A percentile compares a stretch with the other conserved stretches of the same genome.
Evolutionary conservation across 1,284 basidiomycete genomes (phyloP).

Genomic region (Acaromyces ingoldii): DNA sequence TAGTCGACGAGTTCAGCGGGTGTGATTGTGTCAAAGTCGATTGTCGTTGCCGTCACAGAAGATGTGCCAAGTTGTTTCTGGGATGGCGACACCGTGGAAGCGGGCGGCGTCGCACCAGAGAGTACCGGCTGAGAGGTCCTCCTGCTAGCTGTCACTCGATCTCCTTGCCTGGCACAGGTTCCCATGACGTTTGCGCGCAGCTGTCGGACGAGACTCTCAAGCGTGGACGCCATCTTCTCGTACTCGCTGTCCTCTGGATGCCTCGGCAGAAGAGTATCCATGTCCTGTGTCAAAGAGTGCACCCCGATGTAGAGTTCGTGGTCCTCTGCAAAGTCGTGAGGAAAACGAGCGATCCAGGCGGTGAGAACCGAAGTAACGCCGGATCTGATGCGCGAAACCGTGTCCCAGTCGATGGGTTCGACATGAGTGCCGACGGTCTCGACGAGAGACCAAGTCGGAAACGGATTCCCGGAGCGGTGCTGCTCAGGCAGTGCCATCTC

Average conservation of each 20-base stretch:
- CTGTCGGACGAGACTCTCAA: slow-evolving; percentile 21
- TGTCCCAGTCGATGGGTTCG: slow-evolving; percentile 40
- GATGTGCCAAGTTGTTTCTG: too few species aligned
- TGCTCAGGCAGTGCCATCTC: slow-evolving; percentile 34
- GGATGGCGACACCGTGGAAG: too few species aligned
- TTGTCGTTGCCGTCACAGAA: slow-evolving; percentile 6
- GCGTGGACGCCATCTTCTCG: slow-evolving; percentile 20
- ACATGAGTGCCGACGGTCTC: slow-evolving; percentile 18
- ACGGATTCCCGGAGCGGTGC: slow-evolving; percentile 33
- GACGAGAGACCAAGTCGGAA: slow-evolving; percentile 39
- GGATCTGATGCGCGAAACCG: slow-evolving; percentile 34
- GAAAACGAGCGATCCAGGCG: slow-evolving; percentile 38
- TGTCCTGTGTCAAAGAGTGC: slow-evolving; percentile 20
- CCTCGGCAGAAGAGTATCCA: background rate
- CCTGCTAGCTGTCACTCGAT: slow-evolving; percentile 9
- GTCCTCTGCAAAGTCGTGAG: slow-evolving; percentile 45
- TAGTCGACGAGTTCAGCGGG: slow-evolving; percentile 37
- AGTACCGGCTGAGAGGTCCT: slow-evolving; percentile 16
- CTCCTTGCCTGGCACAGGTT: slow-evolving; percentile 23
- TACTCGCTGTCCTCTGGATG: slow-evolving; percentile 25
- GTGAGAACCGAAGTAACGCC: slow-evolving; percentile 33
- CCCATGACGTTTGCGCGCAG: slow-evolving; percentile 28
- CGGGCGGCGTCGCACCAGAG: slow-evolving; percentile 29
- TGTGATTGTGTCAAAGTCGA: slow-evolving; percentile 32
- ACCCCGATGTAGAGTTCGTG: slow-evolving; percentile 32